Base-by-base conservation (phyloP, 1,284 basidiomycete genomes). In the Rhodotorula mucilaginosa region DNA sequence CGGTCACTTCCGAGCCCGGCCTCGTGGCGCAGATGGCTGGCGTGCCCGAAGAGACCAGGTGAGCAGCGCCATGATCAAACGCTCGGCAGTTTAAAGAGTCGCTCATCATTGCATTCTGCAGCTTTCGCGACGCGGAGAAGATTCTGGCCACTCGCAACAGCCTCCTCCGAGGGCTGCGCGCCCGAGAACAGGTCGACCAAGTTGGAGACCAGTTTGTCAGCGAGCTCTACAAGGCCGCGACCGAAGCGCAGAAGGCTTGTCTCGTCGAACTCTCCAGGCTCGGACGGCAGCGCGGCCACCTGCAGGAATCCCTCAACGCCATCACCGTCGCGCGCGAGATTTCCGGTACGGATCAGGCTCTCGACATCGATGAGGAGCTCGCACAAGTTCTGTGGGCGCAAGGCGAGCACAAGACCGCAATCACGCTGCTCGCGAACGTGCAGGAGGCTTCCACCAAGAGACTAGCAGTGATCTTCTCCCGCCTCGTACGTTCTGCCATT, bases 361-460 rank as follows among this genome's bases (percentile, higher is more conserved):
- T 88, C 21, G 84, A 87, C 44, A 85, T 90, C n/a, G 86, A 86
- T 1, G 84, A 88, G 78, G 94, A 97, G 80, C 93, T 93, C 76
- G 90, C 95, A 3, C 87, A 89, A 67, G 93, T 97, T 10, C 85
- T 98, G 18, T 98, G 96, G 93, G 82, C 87, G 7, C 90, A 92
- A 77, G 87, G 88, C 51, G 93, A 98, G 79, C 90, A 92, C 77
- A 87, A 88, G 66, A 83, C 90, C 2, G 95, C 96, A 0, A 89
- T 96, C 49, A 87, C 91, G 23, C 65, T 72, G 19, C 73, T 70
- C 69, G 44, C 51, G 26, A 51, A 29, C 7, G 59, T 65, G 29
- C 65, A 66, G 19, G 23, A 57, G 13, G 31, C 44, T 26, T 61
- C 65, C 21, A 29, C 62, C 7, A 16, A 48, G 12, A 69, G 63